These are phyloP conservation scores for Phytophthora europaea DNA, from an alignment of 352 stramenopile species.

Conservation along the genomic window DNA sequence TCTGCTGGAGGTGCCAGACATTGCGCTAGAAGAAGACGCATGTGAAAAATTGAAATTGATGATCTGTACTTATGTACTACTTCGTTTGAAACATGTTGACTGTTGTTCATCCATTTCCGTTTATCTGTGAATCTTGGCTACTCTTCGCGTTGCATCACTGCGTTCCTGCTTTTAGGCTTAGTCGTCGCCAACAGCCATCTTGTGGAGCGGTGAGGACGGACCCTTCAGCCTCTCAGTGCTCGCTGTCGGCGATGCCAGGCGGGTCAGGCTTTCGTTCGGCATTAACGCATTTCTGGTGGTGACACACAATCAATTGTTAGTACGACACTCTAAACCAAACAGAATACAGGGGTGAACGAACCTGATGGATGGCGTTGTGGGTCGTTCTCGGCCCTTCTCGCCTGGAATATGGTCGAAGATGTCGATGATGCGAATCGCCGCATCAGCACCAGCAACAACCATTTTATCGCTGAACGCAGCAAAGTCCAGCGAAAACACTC, in stretches of 20 bases:
- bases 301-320: background rate
- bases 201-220: conserved; percentile 61
- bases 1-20: conserved; percentile 8
- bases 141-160: background rate
- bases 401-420: conserved; percentile 82
- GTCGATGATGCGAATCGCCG: conserved; percentile 92
- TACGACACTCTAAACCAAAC: background rate
- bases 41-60: conserved; percentile 38
- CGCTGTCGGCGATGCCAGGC: conserved; percentile 43
- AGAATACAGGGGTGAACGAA: conserved; percentile 19
- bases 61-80: conserved; percentile 27
- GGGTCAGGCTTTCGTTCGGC: conserved; percentile 48
- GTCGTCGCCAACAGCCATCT: conserved; percentile 50
- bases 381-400: conserved; percentile 76
- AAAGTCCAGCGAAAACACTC: conserved; percentile 91
- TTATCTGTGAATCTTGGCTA: background rate
- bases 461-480: conserved; percentile 79
- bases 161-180: conserved; percentile 3
- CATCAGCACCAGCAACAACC: conserved; percentile 86
- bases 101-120: background rate
- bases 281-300: conserved; percentile 58
- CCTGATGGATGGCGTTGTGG: conserved; percentile 79
- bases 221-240: conserved; percentile 39
- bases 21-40: conserved; percentile 19
- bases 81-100: background rate